Percentiles rank a stretch among this genome's conserved stretches.
Conservation (phyloP, 352 stramenopile species). For the Paralagenidium karlingii region DNA sequence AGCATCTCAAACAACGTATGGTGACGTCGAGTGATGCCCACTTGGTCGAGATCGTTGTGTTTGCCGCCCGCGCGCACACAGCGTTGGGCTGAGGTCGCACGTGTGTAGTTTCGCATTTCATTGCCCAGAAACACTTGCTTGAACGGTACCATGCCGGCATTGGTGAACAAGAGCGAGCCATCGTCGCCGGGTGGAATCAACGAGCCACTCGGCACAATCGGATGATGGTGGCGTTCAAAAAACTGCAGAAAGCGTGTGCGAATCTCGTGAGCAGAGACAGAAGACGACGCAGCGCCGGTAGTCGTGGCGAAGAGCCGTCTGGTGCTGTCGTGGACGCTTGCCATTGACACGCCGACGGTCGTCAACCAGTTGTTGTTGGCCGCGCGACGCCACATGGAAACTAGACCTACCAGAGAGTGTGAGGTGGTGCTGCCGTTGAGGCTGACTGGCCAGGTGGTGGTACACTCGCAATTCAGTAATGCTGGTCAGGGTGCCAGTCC, state of each 20-base stretch:
- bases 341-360: not conserved
- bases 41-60: constrained; percentile 98
- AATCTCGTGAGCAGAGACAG: constrained; percentile 12
- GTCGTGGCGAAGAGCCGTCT: not conserved
- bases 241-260: constrained; percentile 48
- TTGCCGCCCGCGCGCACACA: constrained; percentile 96
- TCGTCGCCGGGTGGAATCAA: constrained; percentile 81
- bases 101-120: constrained; percentile 69
- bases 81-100: constrained; percentile 91
- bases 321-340: not conserved
- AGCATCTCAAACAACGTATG: constrained; percentile 99
- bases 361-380: not conserved
- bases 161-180: constrained; percentile 92
- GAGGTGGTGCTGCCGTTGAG: too few species aligned
- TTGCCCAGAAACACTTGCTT: constrained; percentile 86
- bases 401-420: not conserved
- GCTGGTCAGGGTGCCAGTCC: too few species aligned
- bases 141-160: constrained; percentile 95
- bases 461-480: too few species aligned
- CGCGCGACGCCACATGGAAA: not conserved
- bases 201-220: constrained; percentile 47
- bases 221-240: constrained; percentile 46
- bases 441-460: too few species aligned
- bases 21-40: constrained; percentile 94
- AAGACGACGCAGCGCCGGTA: constrained; percentile 1